phyloP scores from a whole-genome alignment of 257 asterid genomes.

The Dorcoceras hygrometricum region DNA sequence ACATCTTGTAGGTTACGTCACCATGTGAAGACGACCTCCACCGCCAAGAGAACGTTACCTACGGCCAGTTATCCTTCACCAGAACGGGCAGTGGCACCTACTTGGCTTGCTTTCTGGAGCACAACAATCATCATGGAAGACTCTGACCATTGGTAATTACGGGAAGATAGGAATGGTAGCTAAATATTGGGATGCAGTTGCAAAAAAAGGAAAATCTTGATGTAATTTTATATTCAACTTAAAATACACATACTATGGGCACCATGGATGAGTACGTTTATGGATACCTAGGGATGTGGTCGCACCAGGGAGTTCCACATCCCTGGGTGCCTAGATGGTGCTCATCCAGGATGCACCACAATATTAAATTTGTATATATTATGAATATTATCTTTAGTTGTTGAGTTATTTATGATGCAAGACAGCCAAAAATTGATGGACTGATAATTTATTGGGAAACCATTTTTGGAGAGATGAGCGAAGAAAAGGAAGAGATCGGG shows the following conservation, averaged over 20 bases:
- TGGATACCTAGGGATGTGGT: no score
- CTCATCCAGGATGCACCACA: no score
- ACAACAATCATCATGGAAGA: constrained; percentile 30
- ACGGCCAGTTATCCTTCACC: constrained; percentile 83
- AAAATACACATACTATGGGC: not conserved
- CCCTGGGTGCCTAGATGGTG: no score
- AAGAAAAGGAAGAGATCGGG: not conserved
- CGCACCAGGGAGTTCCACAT: no score
- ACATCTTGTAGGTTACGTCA: constrained; percentile 54
- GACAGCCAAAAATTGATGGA: not conserved
- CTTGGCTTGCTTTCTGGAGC: constrained; percentile 61
- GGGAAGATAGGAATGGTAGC: constrained; percentile 78
- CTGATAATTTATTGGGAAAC: not conserved
- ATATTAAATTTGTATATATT: no score
- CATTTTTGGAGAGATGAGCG: not conserved
- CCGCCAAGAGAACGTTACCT: constrained; percentile 55
- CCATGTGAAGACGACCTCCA: constrained; percentile 66
- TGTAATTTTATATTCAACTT: constrained; percentile 28
- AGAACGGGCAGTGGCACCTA: constrained; percentile 70
- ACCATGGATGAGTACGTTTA: no score
- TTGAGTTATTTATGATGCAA: constrained; percentile 14
- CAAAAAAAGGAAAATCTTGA: constrained; percentile 83
- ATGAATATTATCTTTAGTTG: not conserved
- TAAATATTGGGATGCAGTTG: constrained; percentile 84
- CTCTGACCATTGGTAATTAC: constrained; percentile 62